Evolutionary conservation across 1,284 basidiomycete species (phyloP).

Genomic region (Malassezia dermatis): DNA sequence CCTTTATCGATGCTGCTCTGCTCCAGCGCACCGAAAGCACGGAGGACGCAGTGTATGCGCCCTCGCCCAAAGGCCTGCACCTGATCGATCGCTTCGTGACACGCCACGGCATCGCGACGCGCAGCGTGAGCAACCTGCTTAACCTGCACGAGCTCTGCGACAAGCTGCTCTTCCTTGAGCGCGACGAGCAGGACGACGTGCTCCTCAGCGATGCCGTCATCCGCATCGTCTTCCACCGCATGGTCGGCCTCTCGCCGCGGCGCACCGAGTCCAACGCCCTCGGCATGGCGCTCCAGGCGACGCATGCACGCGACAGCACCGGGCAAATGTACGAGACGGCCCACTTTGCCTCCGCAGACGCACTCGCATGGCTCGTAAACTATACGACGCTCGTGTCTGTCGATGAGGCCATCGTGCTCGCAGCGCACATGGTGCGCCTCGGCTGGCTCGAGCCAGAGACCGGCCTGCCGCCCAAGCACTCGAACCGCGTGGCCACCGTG

Average conservation of each 20-base stretch:
- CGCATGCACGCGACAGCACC: slow-evolving; percentile 40
- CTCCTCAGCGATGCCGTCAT: slow-evolving; percentile 91
- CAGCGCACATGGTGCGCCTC: slow-evolving; percentile 92
- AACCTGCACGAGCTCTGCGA: slow-evolving; percentile 93
- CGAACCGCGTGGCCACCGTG: slow-evolving; percentile 11
- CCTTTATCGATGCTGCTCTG: slow-evolving; percentile 95
- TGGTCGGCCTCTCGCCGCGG: slow-evolving; percentile 60
- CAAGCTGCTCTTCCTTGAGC: slow-evolving; percentile 91
- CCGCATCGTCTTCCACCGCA: slow-evolving; percentile 86
- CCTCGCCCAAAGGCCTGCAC: slow-evolving; percentile 95
- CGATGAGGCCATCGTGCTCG: slow-evolving; percentile 93
- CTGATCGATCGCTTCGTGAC: slow-evolving; percentile 97
- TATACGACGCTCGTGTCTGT: slow-evolving; percentile 90
- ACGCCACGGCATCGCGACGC: slow-evolving; percentile 89
- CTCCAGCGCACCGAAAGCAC: slow-evolving; percentile 56
- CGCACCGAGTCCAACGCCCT: slow-evolving; percentile 11
- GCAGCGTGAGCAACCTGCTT: slow-evolving; percentile 60
- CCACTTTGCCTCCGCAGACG: slow-evolving; percentile 74
- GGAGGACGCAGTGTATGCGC: slow-evolving; percentile 86
- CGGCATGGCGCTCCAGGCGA: slow-evolving; percentile 5
- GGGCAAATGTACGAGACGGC: slow-evolving; percentile 23
- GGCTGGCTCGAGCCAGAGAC: slow-evolving; percentile 49
- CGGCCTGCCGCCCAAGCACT: slow-evolving; percentile 1
- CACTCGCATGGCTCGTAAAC: slow-evolving; percentile 93
- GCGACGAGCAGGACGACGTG: slow-evolving; percentile 84